These are phyloP conservation scores for Nemania sp. DNA, from an alignment of 2,329 filamentous ascomycete species.

Conservation along the genomic window DNA sequence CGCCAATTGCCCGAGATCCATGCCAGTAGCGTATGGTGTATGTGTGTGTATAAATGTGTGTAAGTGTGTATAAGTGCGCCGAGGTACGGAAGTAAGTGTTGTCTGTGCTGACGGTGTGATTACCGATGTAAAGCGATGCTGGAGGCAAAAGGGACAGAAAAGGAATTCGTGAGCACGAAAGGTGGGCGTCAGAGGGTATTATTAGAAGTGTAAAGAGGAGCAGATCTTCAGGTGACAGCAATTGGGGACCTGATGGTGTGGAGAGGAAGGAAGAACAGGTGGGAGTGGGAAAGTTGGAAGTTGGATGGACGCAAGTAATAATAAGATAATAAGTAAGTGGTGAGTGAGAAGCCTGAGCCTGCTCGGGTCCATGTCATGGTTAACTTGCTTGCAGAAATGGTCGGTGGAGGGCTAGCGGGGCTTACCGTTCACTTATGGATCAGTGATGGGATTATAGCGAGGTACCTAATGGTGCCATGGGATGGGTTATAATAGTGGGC, in stretches of 20 bases:
- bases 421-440: conserved; percentile 32
- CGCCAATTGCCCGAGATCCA: not conserved
- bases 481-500: conserved; percentile 31
- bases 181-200: conserved; percentile 9
- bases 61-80: not conserved
- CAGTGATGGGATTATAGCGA: conserved; percentile 22
- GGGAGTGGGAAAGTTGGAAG: conserved; percentile 25
- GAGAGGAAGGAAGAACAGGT: conserved; percentile 25
- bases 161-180: conserved; percentile 3
- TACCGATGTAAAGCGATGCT: conserved; percentile 3
- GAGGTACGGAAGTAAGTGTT: not conserved
- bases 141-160: conserved; percentile 15
- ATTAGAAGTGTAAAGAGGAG: conserved; percentile 8
- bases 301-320: conserved; percentile 37
- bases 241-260: conserved; percentile 22
- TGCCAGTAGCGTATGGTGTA: not conserved
- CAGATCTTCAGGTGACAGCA: conserved; percentile 12
- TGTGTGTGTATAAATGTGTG: no score
- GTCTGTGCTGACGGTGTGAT: not conserved
- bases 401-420: conserved; percentile 27
- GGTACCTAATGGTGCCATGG: conserved; percentile 29
- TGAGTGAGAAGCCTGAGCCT: conserved; percentile 19
- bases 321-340: conserved; percentile 31
- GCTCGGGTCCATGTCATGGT: conserved; percentile 20
- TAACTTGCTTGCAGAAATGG: conserved; percentile 25